Evolutionary conservation across 768 basidiomycete species (phyloP), one percentile per base, ranked within the genome.

Genomic region (Lyophyllum atratum): DNA sequence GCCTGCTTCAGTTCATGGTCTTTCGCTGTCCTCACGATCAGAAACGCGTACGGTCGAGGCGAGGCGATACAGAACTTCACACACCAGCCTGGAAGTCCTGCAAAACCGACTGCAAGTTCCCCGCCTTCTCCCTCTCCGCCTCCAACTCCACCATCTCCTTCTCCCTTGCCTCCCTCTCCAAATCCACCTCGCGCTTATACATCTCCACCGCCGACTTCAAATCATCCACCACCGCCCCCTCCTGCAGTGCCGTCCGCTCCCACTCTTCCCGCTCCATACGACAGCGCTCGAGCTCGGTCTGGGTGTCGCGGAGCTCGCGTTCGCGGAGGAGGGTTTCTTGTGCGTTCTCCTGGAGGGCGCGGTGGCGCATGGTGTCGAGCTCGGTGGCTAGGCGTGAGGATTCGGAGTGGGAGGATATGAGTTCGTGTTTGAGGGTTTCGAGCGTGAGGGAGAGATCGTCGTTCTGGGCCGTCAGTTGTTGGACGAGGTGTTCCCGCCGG

Each of bases 51-150:
- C 42, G 11, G 33, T 52, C 53, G 19, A 31, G 48, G 14, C 19
- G 31, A 31, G 34, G 22, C 12, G 54, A 33, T 28, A 28, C 25
- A 45, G n/a, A 3, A 75, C 89, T 56, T 64, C n/a, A 37, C 34
- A 9, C 4, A 95, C 96, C 89, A 52, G 86, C 79, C 74, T 98
- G 94, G 74, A 98, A 99, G 72, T 98, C 97, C 67, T 93, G 89
- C 64, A 99, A 74, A 3, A 99, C 97, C 3, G 90, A 89, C 70
- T 98, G 92, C 56, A 99, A 70, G 72, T 98, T 98, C 7, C 72
- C 76, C 4, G 87, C 84, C 65, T 88, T 90, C 74, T 92, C 87
- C 59, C 77, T 78, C 63, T 93, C 92, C 19, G 75, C 70, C 59
- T 87, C 86, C 39, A 93, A 75, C 59, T 86, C 84, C 0, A 66